Evolutionary conservation across 2,329 filamentous ascomycete species (phyloP).

Genomic region (Sporothrix phasma): DNA sequence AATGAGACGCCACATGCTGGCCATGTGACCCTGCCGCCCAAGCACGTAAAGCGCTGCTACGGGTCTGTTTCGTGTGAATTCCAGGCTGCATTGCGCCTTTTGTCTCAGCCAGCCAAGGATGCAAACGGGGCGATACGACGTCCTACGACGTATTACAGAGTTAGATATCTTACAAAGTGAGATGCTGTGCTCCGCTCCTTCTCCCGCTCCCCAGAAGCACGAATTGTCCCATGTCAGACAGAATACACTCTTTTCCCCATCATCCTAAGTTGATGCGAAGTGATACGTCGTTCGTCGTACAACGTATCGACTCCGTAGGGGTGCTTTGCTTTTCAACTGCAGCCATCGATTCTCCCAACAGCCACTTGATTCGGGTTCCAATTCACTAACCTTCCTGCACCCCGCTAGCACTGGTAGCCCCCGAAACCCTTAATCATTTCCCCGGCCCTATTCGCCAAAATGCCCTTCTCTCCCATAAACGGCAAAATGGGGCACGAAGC

Average conservation of each 20-base stretch:
- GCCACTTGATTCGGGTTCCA: neutral
- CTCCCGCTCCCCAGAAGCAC: constrained; percentile 1
- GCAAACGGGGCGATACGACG: too few relatives aligned
- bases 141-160: neutral
- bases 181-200: neutral
- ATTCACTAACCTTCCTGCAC: neutral
- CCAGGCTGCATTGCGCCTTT: neutral
- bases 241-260: too few relatives aligned
- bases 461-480: neutral
- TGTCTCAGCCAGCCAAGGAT: neutral
- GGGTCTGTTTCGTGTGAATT: neutral
- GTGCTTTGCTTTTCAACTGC: too few relatives aligned
- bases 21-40: neutral
- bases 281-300: too few relatives aligned
- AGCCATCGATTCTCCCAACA: too few relatives aligned
- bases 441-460: neutral
- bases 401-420: neutral
- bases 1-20: neutral
- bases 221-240: too few relatives aligned
- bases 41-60: neutral
- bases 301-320: too few relatives aligned
- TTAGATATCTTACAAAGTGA: neutral
- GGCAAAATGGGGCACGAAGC: neutral
- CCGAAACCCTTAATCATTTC: neutral
- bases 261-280: too few relatives aligned